These are phyloP conservation scores for Podaxis sp. DNA, from an alignment of 768 basidiomycete genomes.

Conservation along the genomic window DNA sequence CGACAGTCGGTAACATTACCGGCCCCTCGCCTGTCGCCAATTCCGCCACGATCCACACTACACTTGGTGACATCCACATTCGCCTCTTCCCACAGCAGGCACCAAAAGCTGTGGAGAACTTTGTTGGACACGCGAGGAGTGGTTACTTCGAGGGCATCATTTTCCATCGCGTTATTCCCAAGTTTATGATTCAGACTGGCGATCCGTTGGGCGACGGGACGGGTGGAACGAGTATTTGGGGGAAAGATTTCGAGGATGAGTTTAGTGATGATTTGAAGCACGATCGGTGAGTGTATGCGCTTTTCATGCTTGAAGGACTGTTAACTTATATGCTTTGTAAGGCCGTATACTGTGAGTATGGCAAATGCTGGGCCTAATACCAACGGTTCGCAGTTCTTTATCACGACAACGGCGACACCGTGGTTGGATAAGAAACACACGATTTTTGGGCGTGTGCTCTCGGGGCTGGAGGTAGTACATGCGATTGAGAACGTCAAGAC, in stretches of 20 bases:
- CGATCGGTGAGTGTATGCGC: constrained; percentile 58
- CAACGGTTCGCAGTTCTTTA: constrained; percentile 98
- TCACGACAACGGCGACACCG: constrained; percentile 90
- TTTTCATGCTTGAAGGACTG: not conserved
- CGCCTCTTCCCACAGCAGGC: constrained; percentile 87
- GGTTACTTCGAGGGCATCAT: constrained; percentile 91
- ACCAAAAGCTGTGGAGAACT: constrained; percentile 97
- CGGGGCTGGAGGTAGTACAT: constrained; percentile 87
- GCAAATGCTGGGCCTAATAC: constrained; percentile 87
- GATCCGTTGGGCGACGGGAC: constrained; percentile 95
- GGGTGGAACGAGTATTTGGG: constrained; percentile 90
- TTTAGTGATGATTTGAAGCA: constrained; percentile 86
- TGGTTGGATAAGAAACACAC: constrained; percentile 93
- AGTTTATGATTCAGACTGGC: constrained; percentile 98
- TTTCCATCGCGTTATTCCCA: constrained; percentile 97
- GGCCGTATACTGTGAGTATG: constrained; percentile 95
- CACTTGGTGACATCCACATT: constrained; percentile 88
- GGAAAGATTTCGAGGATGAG: constrained; percentile 87
- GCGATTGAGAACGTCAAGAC: constrained; percentile 88
- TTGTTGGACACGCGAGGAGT: constrained; percentile 85
- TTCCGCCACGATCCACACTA: constrained; percentile 90
- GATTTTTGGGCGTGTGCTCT: constrained; percentile 86
- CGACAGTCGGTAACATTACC: constrained; percentile 42
- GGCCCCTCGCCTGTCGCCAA: constrained; percentile 73
- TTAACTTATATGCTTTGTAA: constrained; percentile 32